Percentiles rank a stretch among this genome's conserved stretches.
Evolutionary conservation across 805 yeast genomes (phyloP).

Genomic region (Komagataella ulmi): DNA sequence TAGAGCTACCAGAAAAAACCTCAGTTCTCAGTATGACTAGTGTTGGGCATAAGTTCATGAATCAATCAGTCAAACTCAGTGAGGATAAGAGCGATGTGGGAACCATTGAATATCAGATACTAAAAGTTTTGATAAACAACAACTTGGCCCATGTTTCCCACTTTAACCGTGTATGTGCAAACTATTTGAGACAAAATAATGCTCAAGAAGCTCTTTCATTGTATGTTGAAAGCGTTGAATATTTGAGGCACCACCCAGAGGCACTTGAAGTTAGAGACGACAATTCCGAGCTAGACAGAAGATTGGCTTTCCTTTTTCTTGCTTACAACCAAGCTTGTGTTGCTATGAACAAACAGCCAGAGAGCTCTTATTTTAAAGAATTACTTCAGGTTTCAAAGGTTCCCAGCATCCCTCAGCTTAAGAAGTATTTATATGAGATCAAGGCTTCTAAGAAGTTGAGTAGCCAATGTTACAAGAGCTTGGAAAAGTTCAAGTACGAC

Average conservation of each 20-base stretch:
- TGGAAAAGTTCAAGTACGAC: not conserved
- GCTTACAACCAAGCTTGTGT: conserved; percentile 3
- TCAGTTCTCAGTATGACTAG: not conserved
- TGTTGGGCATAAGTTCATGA: not conserved
- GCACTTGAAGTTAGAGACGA: conserved; percentile 1
- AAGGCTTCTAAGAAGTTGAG: not conserved
- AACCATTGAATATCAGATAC: conserved; percentile 9
- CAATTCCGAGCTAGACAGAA: not conserved
- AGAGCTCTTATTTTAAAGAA: not conserved
- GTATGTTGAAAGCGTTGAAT: conserved; percentile 15
- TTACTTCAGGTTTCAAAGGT: conserved; percentile 5
- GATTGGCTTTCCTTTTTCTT: not conserved
- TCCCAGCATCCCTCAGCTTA: conserved; percentile 2
- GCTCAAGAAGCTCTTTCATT: conserved; percentile 13
- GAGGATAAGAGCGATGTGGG: conserved; percentile 9
- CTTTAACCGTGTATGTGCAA: conserved; percentile 10
- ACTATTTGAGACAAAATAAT: conserved; percentile 11
- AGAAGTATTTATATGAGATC: not conserved
- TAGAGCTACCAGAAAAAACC: not conserved
- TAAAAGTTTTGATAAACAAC: conserved; percentile 7
- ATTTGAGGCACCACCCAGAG: conserved; percentile 10
- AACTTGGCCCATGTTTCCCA: conserved; percentile 14
- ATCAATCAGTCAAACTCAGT: conserved; percentile 1
- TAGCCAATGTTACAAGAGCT: not conserved
- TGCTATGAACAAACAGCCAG: conserved; percentile 3